These are phyloP conservation scores for Lotus japonicus DNA, from an alignment of 306 rosid genomes.

Conservation along the genomic window DNA sequence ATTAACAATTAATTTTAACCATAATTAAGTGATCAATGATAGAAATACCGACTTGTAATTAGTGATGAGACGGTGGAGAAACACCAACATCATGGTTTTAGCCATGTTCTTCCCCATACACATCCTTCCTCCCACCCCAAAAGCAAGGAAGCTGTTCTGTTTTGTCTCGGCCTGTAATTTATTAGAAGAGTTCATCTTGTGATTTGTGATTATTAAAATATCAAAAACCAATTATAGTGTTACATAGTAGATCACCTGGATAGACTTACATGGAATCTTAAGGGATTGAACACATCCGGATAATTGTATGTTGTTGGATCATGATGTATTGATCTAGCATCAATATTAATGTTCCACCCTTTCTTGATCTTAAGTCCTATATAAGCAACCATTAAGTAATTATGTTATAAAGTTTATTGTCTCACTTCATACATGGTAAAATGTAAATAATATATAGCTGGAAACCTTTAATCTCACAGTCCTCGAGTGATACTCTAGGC, in stretches of 20 bases:
- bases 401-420: neutral
- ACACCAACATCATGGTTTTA: conserved; percentile 78
- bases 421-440: neutral
- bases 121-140: conserved; percentile 90
- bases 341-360: conserved; percentile 79
- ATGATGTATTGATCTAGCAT: conserved; percentile 67
- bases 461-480: conserved; percentile 66
- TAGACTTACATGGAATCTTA: conserved; percentile 58
- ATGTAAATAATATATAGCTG: neutral
- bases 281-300: conserved; percentile 62
- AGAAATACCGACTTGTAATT: conserved; percentile 44
- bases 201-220: neutral
- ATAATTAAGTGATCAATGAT: neutral
- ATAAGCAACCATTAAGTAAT: neutral
- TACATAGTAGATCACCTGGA: neutral
- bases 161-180: conserved; percentile 49
- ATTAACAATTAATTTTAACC: neutral
- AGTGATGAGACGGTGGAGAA: conserved; percentile 73
- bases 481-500: conserved; percentile 66
- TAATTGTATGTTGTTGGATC: conserved; percentile 51
- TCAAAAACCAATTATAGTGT: neutral
- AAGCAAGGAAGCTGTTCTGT: conserved; percentile 69
- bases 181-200: neutral
- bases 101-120: conserved; percentile 90
- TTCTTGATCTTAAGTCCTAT: conserved; percentile 65